Conservation (phyloP, 1,284 basidiomycete species). For the Boletus calvinii region DNA sequence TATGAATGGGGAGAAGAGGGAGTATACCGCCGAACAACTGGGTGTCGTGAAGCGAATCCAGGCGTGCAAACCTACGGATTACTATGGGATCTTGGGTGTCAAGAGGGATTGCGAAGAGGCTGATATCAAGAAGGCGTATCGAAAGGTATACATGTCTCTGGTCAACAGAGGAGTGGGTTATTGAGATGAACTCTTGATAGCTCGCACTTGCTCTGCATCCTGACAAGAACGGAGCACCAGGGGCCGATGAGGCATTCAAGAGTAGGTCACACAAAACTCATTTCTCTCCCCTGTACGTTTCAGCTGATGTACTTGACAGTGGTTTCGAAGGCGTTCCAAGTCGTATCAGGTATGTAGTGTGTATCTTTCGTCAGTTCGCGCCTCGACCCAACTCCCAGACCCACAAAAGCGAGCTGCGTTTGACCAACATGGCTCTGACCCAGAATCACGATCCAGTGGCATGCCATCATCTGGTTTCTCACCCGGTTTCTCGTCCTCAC, state of each 20-base stretch:
- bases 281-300: not conserved
- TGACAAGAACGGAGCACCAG: conserved; percentile 97
- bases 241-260: conserved; percentile 99
- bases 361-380: conserved; percentile 30
- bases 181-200: conserved; percentile 42
- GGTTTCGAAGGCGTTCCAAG: conserved; percentile 97
- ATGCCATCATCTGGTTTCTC: conserved; percentile 61
- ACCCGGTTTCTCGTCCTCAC: conserved; percentile 49
- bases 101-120: conserved; percentile 85
- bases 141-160: conserved; percentile 65
- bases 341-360: conserved; percentile 82
- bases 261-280: conserved; percentile 50
- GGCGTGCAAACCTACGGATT: conserved; percentile 84
- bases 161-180: conserved; percentile 9
- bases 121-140: conserved; percentile 96
- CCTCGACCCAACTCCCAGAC: conserved; percentile 47
- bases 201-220: conserved; percentile 93
- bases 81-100: conserved; percentile 90
- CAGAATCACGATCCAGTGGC: conserved; percentile 75
- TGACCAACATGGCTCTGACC: conserved; percentile 85
- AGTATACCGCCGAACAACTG: conserved; percentile 85
- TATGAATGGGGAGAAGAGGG: conserved; percentile 69
- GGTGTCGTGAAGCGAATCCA: conserved; percentile 87
- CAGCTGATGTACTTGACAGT: conserved; percentile 49
- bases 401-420: conserved; percentile 88